These are phyloP conservation scores for Geotrichum candidum DNA, from an alignment of 1,139 yeast genomes.

Conservation along the genomic window DNA sequence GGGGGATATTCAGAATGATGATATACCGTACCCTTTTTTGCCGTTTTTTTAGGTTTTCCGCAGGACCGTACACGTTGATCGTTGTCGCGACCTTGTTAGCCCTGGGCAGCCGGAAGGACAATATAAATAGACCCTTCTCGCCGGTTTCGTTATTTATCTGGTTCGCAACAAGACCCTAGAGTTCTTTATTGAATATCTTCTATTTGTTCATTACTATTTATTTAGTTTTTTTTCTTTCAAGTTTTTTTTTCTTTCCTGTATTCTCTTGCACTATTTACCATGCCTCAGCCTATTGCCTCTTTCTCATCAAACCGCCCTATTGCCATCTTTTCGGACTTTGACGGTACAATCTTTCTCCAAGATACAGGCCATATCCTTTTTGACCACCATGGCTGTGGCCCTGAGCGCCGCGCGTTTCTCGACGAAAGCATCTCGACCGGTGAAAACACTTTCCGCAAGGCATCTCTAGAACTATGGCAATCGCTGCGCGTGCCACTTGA, in stretches of 20 bases:
- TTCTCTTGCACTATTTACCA: background rate
- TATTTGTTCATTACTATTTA: too few species aligned
- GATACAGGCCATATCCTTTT: constrained; percentile 44
- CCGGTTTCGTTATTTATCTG: background rate
- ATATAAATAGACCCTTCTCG: background rate
- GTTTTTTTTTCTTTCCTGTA: background rate
- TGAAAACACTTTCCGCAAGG: constrained; percentile 37
- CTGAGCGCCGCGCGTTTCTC: constrained; percentile 35
- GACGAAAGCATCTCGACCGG: constrained; percentile 37
- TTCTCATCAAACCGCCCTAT: constrained; percentile 24
- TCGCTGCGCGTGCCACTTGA: constrained; percentile 41
- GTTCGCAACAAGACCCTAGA: background rate
- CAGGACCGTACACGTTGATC: background rate
- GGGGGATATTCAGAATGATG: background rate
- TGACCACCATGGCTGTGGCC: constrained; percentile 42
- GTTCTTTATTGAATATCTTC: too few species aligned
- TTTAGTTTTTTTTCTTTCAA: background rate
- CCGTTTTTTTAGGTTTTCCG: background rate
- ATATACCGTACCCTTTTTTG: background rate
- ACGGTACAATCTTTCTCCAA: constrained; percentile 43
- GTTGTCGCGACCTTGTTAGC: background rate
- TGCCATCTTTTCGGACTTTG: constrained; percentile 41
- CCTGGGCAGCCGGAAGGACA: background rate
- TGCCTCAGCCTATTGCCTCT: background rate
- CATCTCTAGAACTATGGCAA: constrained; percentile 43